Conservation (phyloP, 371 early-diverging fungal genomes). For the Mycotypha africana region DNA sequence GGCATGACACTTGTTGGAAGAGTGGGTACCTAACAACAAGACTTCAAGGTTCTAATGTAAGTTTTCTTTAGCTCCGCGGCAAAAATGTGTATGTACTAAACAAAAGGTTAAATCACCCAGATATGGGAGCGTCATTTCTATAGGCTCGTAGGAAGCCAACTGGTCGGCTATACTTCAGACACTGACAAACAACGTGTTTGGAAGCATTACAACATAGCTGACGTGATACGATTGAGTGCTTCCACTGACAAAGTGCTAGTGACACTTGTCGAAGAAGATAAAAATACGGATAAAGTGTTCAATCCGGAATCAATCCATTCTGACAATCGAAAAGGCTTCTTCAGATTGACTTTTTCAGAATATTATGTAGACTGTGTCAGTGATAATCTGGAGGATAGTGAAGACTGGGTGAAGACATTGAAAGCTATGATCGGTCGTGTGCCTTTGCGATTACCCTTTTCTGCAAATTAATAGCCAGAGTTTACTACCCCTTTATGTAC, state of each 20-base stretch:
- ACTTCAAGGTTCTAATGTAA: constrained; percentile 12
- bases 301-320: constrained; percentile 18
- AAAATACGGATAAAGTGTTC: constrained; percentile 14
- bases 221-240: constrained; percentile 31
- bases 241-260: constrained; percentile 39
- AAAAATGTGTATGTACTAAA: background rate
- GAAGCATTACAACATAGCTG: constrained; percentile 34
- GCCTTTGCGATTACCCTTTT: constrained; percentile 26
- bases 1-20: constrained; percentile 41
- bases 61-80: no score
- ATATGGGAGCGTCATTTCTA: constrained; percentile 36
- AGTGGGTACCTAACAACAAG: constrained; percentile 35
- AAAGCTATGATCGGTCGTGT: constrained; percentile 43
- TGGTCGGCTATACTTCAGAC: constrained; percentile 23
- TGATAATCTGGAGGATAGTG: constrained; percentile 33
- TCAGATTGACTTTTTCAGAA: constrained; percentile 31
- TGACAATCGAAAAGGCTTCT: constrained; percentile 32
- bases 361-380: constrained; percentile 36
- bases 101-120: constrained; percentile 8
- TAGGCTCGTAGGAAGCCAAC: constrained; percentile 31
- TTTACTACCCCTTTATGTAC: no score
- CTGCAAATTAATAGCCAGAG: no score
- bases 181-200: constrained; percentile 13
- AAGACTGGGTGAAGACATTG: constrained; percentile 40
- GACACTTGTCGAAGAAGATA: constrained; percentile 24